Percentiles rank a stretch among this genome's conserved stretches.
Evolutionary conservation across 2,329 filamentous ascomycete species (phyloP).

Genomic region (Xylaria sp.): DNA sequence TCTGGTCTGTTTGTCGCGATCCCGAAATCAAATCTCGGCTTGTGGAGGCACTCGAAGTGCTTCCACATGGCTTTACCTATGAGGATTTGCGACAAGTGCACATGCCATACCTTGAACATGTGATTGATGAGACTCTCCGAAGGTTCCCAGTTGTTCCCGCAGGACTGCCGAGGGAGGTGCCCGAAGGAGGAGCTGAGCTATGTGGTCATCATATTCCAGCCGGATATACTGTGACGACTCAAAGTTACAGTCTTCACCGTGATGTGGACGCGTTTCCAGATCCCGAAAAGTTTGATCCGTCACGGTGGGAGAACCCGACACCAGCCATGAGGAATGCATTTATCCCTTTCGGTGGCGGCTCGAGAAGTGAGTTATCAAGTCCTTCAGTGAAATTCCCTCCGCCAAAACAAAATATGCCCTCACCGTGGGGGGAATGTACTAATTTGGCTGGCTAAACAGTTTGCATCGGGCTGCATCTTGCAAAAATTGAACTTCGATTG

Average conservation of each 20-base stretch:
- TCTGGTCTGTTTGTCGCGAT: slow-evolving; percentile 53
- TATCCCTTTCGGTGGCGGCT: slow-evolving; percentile 48
- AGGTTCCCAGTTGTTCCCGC: slow-evolving; percentile 49
- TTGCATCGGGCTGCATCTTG: slow-evolving; percentile 66
- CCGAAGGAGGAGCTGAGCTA: slow-evolving; percentile 48
- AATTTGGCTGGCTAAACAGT: slow-evolving; percentile 33
- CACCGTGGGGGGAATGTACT: not conserved
- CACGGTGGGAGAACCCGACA: slow-evolving; percentile 42
- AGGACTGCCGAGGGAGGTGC: slow-evolving; percentile 49
- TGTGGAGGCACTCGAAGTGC: slow-evolving; percentile 35
- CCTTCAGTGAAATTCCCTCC: not conserved
- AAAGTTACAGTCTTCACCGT: slow-evolving; percentile 55
- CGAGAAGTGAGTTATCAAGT: slow-evolving; percentile 40
- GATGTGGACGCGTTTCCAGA: slow-evolving; percentile 51
- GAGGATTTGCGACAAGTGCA: slow-evolving; percentile 45
- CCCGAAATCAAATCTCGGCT: slow-evolving; percentile 45
- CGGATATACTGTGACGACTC: slow-evolving; percentile 50
- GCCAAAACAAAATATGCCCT: not conserved
- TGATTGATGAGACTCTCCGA: slow-evolving; percentile 48
- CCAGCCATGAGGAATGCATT: slow-evolving; percentile 43
- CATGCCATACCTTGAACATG: slow-evolving; percentile 49
- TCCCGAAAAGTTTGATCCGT: slow-evolving; percentile 47
- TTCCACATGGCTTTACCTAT: slow-evolving; percentile 44
- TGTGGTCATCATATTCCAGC: slow-evolving; percentile 50
- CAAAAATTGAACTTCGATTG: slow-evolving; percentile 63